Evolutionary conservation across 257 asterid genomes (phyloP).

Genomic region (Avicennia marina): DNA sequence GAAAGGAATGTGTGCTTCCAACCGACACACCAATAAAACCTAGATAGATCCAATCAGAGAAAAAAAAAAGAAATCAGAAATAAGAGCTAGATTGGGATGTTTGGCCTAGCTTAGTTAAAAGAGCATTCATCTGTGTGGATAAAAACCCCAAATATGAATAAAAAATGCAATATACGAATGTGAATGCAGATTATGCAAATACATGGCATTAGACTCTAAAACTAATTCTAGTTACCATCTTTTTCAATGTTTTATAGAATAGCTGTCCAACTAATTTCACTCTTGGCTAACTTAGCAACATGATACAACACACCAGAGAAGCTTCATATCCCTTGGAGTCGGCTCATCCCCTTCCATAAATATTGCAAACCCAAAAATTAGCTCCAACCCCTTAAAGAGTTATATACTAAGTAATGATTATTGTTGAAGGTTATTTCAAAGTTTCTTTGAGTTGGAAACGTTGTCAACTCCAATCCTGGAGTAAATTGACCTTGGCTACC

Average conservation of each 20-base stretch:
- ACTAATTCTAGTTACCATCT: not conserved
- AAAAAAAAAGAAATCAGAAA: not conserved
- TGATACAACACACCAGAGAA: slow-evolving; percentile 4
- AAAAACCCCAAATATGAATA: slow-evolving; percentile 12
- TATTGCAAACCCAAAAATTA: not conserved
- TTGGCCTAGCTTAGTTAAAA: not conserved
- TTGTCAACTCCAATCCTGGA: slow-evolving; percentile 2
- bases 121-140: not conserved
- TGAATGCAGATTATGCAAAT: not conserved
- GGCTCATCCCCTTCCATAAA: slow-evolving; percentile 3
- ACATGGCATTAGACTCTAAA: not conserved
- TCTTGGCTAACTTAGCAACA: not conserved
- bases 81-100: not conserved
- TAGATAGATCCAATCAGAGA: not conserved
- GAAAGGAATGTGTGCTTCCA: slow-evolving; percentile 11
- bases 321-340: not conserved
- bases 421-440: not conserved
- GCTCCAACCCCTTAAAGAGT: not conserved
- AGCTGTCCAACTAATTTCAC: not conserved
- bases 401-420: too few species aligned
- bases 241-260: slow-evolving; percentile 1
- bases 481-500: not conserved
- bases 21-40: slow-evolving; percentile 14
- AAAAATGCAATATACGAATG: slow-evolving; percentile 3
- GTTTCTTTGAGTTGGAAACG: slow-evolving; percentile 11